phyloP scores from a whole-genome alignment of 2,329 filamentous ascomycete species.

The Proliferodiscus dingleyae region DNA sequence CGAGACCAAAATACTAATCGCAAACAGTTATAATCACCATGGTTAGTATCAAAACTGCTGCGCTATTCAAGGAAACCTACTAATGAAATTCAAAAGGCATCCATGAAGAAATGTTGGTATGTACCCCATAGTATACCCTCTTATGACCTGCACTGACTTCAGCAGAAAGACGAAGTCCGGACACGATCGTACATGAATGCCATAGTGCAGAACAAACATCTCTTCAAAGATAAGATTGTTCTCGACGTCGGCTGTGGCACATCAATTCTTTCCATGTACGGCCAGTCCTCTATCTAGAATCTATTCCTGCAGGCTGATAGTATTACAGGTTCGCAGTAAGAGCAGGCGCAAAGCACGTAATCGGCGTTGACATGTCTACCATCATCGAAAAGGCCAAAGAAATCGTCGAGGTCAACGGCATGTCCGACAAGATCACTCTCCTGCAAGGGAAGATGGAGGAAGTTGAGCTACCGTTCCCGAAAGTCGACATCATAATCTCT shows the following conservation, averaged over 20 bases:
- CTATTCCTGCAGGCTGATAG: constrained; percentile 14
- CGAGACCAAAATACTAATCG: constrained; percentile 4
- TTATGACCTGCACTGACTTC: constrained; percentile 16
- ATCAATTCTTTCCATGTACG: constrained; percentile 96
- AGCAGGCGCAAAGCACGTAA: constrained; percentile 96
- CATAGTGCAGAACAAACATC: constrained; percentile 93
- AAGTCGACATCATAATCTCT: constrained; percentile 99
- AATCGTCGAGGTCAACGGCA: constrained; percentile 87
- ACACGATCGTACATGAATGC: constrained; percentile 95
- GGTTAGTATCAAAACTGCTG: constrained; percentile 51
- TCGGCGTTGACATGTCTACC: constrained; percentile 98
- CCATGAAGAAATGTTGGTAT: constrained; percentile 96
- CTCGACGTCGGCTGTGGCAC: constrained; percentile 98
- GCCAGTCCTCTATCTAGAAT: constrained; percentile 20
- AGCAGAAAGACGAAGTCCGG: constrained; percentile 94
- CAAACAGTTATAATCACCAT: constrained; percentile 88
- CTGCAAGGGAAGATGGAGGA: constrained; percentile 99
- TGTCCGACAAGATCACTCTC: constrained; percentile 93
- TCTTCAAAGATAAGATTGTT: constrained; percentile 88
- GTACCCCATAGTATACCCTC: constrained; percentile 36
- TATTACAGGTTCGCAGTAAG: constrained; percentile 82
- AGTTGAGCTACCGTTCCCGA: constrained; percentile 83
- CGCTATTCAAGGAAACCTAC: constrained; percentile 23
- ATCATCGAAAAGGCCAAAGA: constrained; percentile 98
- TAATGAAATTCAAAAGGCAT: constrained; percentile 58